Base-by-base conservation (phyloP, 345 rosid species). In the Rhizophora mangle region DNA sequence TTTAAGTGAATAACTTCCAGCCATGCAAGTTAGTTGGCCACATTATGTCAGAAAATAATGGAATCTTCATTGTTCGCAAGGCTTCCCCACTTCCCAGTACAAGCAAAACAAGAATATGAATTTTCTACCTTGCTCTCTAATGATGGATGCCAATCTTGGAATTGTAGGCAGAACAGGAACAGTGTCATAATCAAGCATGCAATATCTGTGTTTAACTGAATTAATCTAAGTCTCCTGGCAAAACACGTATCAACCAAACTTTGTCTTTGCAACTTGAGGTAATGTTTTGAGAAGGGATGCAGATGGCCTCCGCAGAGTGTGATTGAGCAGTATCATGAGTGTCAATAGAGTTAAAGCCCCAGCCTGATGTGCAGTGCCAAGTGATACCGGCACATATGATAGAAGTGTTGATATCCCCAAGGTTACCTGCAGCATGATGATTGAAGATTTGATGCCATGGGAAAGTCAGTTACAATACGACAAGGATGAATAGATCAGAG, bases 371-470 rank as follows among this genome's bases (percentile, higher is more conserved):
- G 97, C 96, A 24, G 87, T 75, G 54, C 96, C 98, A 29, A 92
- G 86, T 15, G 94, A 90, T 46, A 87, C 91, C 0, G 91, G 98
- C 3, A 95, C 99, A 66, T 95, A 95, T 7, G 86, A 85, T 61
- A 92, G 77, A 72, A 92, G 98, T 22, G 99, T 90, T 67, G 91
- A 87, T 66, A 92, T 69, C 62, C 98, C 99, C 65, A 95, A 76
- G 1, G 89, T 84, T 27, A 93, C 98, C 97, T 90, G 76, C 78
- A 68, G 72, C 47, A 8, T 20, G 31, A 59, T 3, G 36, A 34
- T 8, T 6, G 27, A n/a, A 7, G 11, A 37, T 27, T 13, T 3
- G 10, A 5, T 9, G 13, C 19, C 56, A 26, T 29, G 22, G 68
- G 13, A 15, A 64, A 31, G 36, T 10, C 8, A 1, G 53, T 5